phyloP scores from a whole-genome alignment of 2,329 filamentous ascomycete genomes.

The Diaporthe sp. region DNA sequence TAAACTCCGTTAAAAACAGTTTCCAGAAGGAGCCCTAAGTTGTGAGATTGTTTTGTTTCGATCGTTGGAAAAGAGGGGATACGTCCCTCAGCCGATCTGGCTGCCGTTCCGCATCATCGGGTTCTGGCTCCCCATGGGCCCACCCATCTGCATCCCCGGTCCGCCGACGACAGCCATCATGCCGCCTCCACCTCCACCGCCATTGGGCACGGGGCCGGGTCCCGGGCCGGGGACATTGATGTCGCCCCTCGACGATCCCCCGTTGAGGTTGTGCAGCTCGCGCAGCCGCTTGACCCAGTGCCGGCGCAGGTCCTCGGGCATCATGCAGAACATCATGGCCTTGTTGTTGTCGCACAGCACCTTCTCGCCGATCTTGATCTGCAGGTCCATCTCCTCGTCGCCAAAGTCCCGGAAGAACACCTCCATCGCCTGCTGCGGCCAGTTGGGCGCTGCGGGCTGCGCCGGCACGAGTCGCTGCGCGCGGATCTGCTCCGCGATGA shows the following conservation, averaged over 20 bases:
- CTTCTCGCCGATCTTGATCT: constrained; percentile 71
- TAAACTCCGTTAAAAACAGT: constrained; percentile 11
- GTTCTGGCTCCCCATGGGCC: neutral
- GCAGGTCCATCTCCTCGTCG: constrained; percentile 68
- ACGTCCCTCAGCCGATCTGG: constrained; percentile 28
- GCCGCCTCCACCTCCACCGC: constrained; percentile 17
- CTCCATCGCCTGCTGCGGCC: constrained; percentile 70
- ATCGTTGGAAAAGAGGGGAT: neutral
- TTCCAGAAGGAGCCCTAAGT: neutral
- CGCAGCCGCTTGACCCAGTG: constrained; percentile 69
- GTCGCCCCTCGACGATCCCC: constrained; percentile 28
- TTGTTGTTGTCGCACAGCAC: constrained; percentile 70
- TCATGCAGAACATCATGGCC: constrained; percentile 73
- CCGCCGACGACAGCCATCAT: constrained; percentile 29
- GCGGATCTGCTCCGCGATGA: constrained; percentile 44
- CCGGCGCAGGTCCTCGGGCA: constrained; percentile 63
- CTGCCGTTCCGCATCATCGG: constrained; percentile 36
- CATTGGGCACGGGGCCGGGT: neutral
- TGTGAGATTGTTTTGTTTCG: neutral
- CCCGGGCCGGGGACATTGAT: neutral
- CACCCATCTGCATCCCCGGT: constrained; percentile 36
- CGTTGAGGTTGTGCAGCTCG: constrained; percentile 56
- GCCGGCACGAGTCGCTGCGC: constrained; percentile 55
- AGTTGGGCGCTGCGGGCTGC: constrained; percentile 55
- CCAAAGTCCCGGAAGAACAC: constrained; percentile 71